These are phyloP conservation scores for Hypomyces perniciosus DNA, from an alignment of 2,329 filamentous ascomycete genomes.

Conservation along the genomic window DNA sequence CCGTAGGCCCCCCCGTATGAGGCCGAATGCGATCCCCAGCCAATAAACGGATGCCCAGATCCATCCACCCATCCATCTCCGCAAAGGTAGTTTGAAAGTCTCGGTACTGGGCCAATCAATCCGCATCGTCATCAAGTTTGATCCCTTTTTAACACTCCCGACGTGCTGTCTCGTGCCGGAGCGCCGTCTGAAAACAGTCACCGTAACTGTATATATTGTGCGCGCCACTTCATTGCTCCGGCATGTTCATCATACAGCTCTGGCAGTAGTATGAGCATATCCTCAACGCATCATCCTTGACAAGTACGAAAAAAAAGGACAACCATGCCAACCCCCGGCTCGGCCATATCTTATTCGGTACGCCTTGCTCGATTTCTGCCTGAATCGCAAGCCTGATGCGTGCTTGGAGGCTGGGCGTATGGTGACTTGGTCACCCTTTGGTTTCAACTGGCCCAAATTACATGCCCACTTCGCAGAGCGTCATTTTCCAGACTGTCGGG, in stretches of 20 bases:
- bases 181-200: too few species aligned
- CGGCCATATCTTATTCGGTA: not conserved
- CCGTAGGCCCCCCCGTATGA: too few species aligned
- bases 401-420: not conserved
- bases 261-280: too few species aligned
- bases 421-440: not conserved
- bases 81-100: not conserved
- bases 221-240: too few species aligned
- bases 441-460: slow-evolving; percentile 16
- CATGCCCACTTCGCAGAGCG: slow-evolving; percentile 22
- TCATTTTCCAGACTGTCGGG: slow-evolving; percentile 34
- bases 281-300: too few species aligned
- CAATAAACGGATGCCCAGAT: too few species aligned
- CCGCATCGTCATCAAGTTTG: not conserved
- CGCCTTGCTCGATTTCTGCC: not conserved
- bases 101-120: not conserved
- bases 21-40: too few species aligned
- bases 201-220: too few species aligned
- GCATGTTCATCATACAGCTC: too few species aligned
- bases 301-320: not conserved
- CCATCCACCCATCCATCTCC: too few species aligned
- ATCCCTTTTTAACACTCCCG: not conserved
- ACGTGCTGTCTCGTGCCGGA: too few species aligned
- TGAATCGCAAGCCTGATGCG: too few species aligned
- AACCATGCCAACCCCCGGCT: not conserved